Evolutionary conservation across 108 stramenopile genomes (phyloP), one percentile per base, ranked within the genome.

Genomic region (Licmophora abbreviata): DNA sequence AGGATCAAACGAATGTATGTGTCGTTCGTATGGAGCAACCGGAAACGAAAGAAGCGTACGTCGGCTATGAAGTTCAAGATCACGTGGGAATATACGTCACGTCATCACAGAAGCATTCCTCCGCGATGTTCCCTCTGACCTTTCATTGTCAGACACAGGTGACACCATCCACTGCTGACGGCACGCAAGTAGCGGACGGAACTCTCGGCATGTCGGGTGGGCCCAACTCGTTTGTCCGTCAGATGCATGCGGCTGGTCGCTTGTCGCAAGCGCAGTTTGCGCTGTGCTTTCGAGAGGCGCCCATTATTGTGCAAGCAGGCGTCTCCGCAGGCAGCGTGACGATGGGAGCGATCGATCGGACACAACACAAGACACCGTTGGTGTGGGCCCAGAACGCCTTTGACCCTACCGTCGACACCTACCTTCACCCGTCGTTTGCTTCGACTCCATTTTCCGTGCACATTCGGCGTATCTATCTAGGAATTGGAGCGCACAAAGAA

Each of bases 131-230:
- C n/a, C n/a, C n/a, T 18, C 67, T 95, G 45, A 59, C 59, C 44
- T 95, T 97, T 76, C 95, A 93, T 2, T 97, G 96, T 72, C 95
- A 95, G 58, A 75, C 68, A 17, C 56, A 44, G 44, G 42, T 79
- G 10, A 92, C 90, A 21, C 92, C 93, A 18, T 57, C 93, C 17
- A 94, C 95, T n/a, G n/a, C n/a, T n/a, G n/a, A n/a, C 73, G 61
- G 60, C 18, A 89, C 84, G 14, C 94, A 94, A 53, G 55, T 93
- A 23, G 95, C 85, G 17, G 85, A 94, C 59, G 96, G 94, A 1
- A 95, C 95, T 49, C 81, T 95, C 88, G 95, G 78, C 1, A 75
- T 79, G 74, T 64, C 66, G 18, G 30, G 59, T 42, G 54, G 60
- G 0, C 56, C 56, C 9, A 46, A 52, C 23, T 28, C 77, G 1